These are phyloP conservation scores for Chlorella vulgaris DNA, from an alignment of 139 green algal genomes.

Conservation along the genomic window DNA sequence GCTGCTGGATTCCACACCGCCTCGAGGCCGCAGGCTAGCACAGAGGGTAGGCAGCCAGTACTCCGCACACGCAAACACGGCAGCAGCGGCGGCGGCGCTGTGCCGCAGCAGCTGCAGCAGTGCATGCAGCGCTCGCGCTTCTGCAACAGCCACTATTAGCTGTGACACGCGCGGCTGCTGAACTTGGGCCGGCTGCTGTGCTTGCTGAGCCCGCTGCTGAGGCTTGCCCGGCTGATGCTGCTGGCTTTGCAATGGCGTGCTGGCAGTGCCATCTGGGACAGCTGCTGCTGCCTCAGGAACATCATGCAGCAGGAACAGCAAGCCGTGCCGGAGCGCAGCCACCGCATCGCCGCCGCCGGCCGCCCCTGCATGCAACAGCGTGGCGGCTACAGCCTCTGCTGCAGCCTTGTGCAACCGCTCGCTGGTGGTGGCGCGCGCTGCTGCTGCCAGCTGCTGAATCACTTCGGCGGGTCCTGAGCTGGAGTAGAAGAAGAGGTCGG, in stretches of 20 bases:
- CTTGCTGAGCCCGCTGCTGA: too few relatives aligned
- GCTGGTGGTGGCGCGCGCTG: not conserved
- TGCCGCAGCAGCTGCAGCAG: conserved; percentile 1
- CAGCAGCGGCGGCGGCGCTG: not conserved
- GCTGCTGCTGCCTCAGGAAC: not conserved
- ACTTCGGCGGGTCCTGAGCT: not conserved
- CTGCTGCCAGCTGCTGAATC: conserved; percentile 10
- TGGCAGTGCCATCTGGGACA: not conserved
- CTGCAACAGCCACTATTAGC: conserved; percentile 13
- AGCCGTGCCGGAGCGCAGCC: not conserved
- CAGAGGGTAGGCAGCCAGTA: conserved; percentile 20
- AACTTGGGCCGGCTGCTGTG: not conserved
- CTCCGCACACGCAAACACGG: not conserved
- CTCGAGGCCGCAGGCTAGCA: not conserved
- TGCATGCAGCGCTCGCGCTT: not conserved
- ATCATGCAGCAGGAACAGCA: conserved; percentile 26
- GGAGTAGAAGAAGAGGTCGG: not conserved
- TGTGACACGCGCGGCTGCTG: not conserved
- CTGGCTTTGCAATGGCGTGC: not conserved
- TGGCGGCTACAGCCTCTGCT: conserved; percentile 14
- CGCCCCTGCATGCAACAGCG: not conserved
- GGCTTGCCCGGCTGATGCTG: too few relatives aligned
- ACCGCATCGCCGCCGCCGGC: not conserved
- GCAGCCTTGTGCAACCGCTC: conserved; percentile 17
- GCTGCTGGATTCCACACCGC: not conserved